These are phyloP conservation scores for Epicoccum nigrum DNA, from an alignment of 2,329 filamentous ascomycete species.

Conservation along the genomic window DNA sequence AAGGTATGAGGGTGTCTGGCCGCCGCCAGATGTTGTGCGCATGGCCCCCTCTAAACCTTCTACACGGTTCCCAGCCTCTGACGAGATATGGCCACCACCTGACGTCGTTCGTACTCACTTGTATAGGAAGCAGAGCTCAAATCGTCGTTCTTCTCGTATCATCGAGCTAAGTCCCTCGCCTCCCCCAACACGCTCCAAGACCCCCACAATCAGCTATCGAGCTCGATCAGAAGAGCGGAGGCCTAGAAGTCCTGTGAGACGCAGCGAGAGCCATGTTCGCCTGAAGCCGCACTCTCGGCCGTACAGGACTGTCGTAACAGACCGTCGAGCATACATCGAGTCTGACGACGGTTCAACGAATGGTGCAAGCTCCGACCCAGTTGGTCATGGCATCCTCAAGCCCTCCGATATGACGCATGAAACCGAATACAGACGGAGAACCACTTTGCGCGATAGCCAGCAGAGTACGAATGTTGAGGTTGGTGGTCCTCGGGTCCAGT, in stretches of 20 bases:
- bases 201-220: slow-evolving; percentile 23
- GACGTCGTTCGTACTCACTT: slow-evolving; percentile 33
- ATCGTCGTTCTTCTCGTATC: slow-evolving; percentile 24
- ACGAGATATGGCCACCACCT: slow-evolving; percentile 33
- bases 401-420: slow-evolving; percentile 23
- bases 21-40: slow-evolving; percentile 26
- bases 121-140: slow-evolving; percentile 21
- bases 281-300: slow-evolving; percentile 35
- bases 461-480: slow-evolving; percentile 41
- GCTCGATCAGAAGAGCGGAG: slow-evolving; percentile 24
- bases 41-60: slow-evolving; percentile 1
- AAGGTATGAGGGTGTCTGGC: slow-evolving; percentile 27
- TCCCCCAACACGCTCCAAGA: slow-evolving; percentile 22
- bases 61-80: slow-evolving; percentile 6
- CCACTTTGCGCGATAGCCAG: slow-evolving; percentile 27
- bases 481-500: slow-evolving; percentile 39
- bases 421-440: slow-evolving; percentile 23
- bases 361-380: slow-evolving; percentile 21
- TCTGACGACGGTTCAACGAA: slow-evolving; percentile 29
- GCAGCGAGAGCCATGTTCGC: slow-evolving; percentile 26
- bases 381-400: slow-evolving; percentile 36
- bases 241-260: slow-evolving; percentile 14
- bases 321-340: slow-evolving; percentile 20
- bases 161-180: slow-evolving; percentile 35
- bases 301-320: slow-evolving; percentile 29